phyloP scores from a whole-genome alignment of 2,329 filamentous ascomycete genomes.

The Venturia nashicola region DNA sequence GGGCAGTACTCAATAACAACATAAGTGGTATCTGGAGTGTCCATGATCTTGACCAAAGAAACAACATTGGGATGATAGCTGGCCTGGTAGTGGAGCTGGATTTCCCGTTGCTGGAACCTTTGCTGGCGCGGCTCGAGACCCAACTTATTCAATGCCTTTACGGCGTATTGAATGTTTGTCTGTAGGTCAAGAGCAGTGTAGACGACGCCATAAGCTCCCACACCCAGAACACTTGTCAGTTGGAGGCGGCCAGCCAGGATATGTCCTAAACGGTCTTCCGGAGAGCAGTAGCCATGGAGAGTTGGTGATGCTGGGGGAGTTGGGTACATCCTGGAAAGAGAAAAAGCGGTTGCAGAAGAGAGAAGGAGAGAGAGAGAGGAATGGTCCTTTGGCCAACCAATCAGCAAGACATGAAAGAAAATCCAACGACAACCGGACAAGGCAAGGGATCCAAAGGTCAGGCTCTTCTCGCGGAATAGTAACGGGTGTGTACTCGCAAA shows the following conservation, averaged over 20 bases:
- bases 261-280: slow-evolving; percentile 77
- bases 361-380: slow-evolving; percentile 9
- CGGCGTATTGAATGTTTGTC: slow-evolving; percentile 73
- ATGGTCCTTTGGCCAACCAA: slow-evolving; percentile 7
- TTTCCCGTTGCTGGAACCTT: slow-evolving; percentile 86
- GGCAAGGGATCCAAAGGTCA: neutral
- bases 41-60: slow-evolving; percentile 85
- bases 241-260: slow-evolving; percentile 73
- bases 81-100: slow-evolving; percentile 78
- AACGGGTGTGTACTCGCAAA: neutral
- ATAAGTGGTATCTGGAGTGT: slow-evolving; percentile 83
- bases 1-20: slow-evolving; percentile 95
- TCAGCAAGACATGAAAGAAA: slow-evolving; percentile 9
- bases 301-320: slow-evolving; percentile 38
- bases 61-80: slow-evolving; percentile 88
- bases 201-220: slow-evolving; percentile 92
- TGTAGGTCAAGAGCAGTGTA: slow-evolving; percentile 80
- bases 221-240: slow-evolving; percentile 74
- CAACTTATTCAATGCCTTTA: slow-evolving; percentile 92
- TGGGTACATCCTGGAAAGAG: slow-evolving; percentile 31
- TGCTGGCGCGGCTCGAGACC: slow-evolving; percentile 80
- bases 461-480: neutral
- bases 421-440: neutral
- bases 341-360: slow-evolving; percentile 11
- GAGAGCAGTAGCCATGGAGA: slow-evolving; percentile 34